These are phyloP conservation scores for Circinella minor DNA, from an alignment of 371 early-diverging fungal species.

Conservation along the genomic window DNA sequence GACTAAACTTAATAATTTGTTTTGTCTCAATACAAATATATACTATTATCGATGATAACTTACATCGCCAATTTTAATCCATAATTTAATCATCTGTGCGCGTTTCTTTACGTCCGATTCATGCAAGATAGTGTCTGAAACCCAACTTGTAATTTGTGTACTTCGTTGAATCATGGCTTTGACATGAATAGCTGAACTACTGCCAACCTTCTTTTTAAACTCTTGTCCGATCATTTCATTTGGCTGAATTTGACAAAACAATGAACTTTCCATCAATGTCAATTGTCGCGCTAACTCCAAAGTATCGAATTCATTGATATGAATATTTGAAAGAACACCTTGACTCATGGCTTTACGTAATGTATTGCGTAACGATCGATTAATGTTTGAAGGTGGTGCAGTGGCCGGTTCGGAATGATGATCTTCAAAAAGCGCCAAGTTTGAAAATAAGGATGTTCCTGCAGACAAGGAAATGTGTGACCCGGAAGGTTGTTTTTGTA, in stretches of 20 bases:
- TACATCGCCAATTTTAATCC: constrained; percentile 68
- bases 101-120: constrained; percentile 74
- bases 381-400: constrained; percentile 26
- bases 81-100: constrained; percentile 67
- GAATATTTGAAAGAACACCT: constrained; percentile 27
- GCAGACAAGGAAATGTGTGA: constrained; percentile 30
- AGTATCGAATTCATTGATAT: constrained; percentile 74
- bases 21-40: too few relatives aligned
- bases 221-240: constrained; percentile 70
- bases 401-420: constrained; percentile 20
- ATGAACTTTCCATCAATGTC: constrained; percentile 65
- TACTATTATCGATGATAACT: constrained; percentile 1
- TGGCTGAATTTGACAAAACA: constrained; percentile 66
- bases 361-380: constrained; percentile 37
- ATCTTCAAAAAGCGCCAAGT: constrained; percentile 36
- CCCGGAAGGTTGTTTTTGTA: constrained; percentile 12
- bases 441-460: constrained; percentile 39
- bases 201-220: constrained; percentile 59
- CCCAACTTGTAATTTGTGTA: constrained; percentile 71
- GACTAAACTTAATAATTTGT: not conserved
- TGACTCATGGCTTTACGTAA: constrained; percentile 37
- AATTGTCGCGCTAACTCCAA: constrained; percentile 80
- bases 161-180: constrained; percentile 56
- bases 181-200: constrained; percentile 49
- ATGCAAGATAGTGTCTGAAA: constrained; percentile 66